Evolutionary conservation across 2,329 filamentous ascomycete species (phyloP).

Genomic region (Teratosphaeria viscida): DNA sequence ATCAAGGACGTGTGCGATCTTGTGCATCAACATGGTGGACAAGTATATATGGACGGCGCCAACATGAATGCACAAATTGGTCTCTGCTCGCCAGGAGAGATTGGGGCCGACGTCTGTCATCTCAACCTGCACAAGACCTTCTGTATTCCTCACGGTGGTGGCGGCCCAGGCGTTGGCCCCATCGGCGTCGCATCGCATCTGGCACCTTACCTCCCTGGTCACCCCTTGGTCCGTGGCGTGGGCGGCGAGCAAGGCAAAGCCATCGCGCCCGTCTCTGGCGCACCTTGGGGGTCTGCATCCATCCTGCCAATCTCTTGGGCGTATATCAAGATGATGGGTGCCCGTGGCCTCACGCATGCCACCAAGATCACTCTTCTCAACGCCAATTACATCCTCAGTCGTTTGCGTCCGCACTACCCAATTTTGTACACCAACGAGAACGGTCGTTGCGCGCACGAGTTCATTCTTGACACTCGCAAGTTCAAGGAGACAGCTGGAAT

Average conservation of each 20-base stretch:
- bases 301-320: slow-evolving; percentile 92
- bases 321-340: slow-evolving; percentile 90
- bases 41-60: slow-evolving; percentile 97
- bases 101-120: slow-evolving; percentile 93
- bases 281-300: slow-evolving; percentile 77
- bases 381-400: slow-evolving; percentile 90
- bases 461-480: slow-evolving; percentile 79
- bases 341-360: slow-evolving; percentile 70
- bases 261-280: slow-evolving; percentile 67
- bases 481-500: slow-evolving; percentile 77
- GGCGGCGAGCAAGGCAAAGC: slow-evolving; percentile 41
- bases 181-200: slow-evolving; percentile 85
- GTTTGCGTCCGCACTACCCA: slow-evolving; percentile 73
- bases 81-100: slow-evolving; percentile 85
- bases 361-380: slow-evolving; percentile 91
- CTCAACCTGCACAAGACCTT: slow-evolving; percentile 98
- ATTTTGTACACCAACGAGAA: slow-evolving; percentile 90
- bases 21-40: slow-evolving; percentile 78
- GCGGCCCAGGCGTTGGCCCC: slow-evolving; percentile 85
- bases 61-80: slow-evolving; percentile 99
- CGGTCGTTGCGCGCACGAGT: slow-evolving; percentile 88
- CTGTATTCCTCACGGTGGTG: slow-evolving; percentile 93
- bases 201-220: slow-evolving; percentile 62
- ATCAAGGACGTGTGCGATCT: slow-evolving; percentile 77
- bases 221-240: slow-evolving; percentile 48